Evolutionary conservation across 139 green algal species (phyloP).

Genomic region (Nannochloris sp.): DNA sequence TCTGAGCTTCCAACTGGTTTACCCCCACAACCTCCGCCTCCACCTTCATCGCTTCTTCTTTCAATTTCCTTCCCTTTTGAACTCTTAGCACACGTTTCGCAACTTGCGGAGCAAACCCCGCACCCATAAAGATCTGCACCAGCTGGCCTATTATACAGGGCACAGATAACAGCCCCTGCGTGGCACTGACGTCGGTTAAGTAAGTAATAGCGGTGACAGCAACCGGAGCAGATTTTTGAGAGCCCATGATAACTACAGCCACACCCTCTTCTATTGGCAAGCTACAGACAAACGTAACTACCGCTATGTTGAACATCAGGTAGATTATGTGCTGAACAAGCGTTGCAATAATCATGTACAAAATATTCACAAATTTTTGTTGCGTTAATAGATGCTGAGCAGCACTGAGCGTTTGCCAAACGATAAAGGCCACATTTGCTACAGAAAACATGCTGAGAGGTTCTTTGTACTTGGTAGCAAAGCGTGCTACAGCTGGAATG

Average conservation of each 20-base stretch:
- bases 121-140: slow-evolving; percentile 25
- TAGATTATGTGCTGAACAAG: slow-evolving; percentile 49
- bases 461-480: slow-evolving; percentile 37
- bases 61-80: background rate
- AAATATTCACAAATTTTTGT: slow-evolving; percentile 33
- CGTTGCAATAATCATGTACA: slow-evolving; percentile 46
- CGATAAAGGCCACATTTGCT: slow-evolving; percentile 55
- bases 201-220: slow-evolving; percentile 49
- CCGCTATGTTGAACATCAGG: slow-evolving; percentile 34
- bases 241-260: slow-evolving; percentile 40
- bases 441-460: slow-evolving; percentile 41
- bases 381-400: slow-evolving; percentile 35
- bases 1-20: too few species aligned
- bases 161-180: slow-evolving; percentile 43
- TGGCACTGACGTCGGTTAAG: slow-evolving; percentile 21
- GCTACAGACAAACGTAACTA: slow-evolving; percentile 12
- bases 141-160: slow-evolving; percentile 57
- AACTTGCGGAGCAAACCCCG: slow-evolving; percentile 3
- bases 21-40: too few species aligned
- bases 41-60: too few species aligned
- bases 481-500: slow-evolving; percentile 4
- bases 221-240: slow-evolving; percentile 57
- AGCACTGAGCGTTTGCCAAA: slow-evolving; percentile 67
- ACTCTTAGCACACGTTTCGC: too few species aligned
- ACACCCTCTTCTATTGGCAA: slow-evolving; percentile 29